Evolutionary conservation across 1,284 basidiomycete species (phyloP).

Genomic region (Apiotrichum akiyoshidainum): DNA sequence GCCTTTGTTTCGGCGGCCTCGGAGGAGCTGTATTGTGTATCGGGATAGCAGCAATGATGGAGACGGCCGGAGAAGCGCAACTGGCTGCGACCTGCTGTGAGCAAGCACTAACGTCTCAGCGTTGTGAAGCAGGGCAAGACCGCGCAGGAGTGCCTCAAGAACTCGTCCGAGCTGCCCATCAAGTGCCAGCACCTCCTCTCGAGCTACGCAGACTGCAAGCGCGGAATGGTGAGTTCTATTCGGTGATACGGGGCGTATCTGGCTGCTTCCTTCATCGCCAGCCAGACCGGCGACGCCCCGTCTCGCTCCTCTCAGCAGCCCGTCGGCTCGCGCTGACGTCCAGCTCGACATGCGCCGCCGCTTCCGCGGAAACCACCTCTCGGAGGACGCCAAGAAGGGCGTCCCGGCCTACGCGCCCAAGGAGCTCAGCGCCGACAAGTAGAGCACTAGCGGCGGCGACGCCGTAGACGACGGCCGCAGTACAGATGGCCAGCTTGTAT

Average conservation of each 20-base stretch:
- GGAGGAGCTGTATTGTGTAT: too few relatives aligned
- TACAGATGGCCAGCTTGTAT: neutral
- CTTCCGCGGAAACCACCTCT: conserved; percentile 48
- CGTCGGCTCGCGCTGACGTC: conserved; percentile 2
- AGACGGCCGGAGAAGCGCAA: too few relatives aligned
- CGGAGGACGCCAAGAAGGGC: conserved; percentile 23
- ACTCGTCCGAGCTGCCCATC: conserved; percentile 38
- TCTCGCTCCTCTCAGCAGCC: too few relatives aligned
- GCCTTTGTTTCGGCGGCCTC: too few relatives aligned
- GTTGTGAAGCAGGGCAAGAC: conserved; percentile 44
- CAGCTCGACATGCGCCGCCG: conserved; percentile 51
- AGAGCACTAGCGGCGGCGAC: neutral
- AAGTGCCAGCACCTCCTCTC: conserved; percentile 48
- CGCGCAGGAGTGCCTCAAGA: conserved; percentile 41
- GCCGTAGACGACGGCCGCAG: too few relatives aligned
- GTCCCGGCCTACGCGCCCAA: neutral
- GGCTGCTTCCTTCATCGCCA: too few relatives aligned
- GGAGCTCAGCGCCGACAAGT: neutral
- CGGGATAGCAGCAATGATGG: too few relatives aligned
- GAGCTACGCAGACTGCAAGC: conserved; percentile 48
- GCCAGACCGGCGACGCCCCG: too few relatives aligned
- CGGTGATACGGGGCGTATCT: too few relatives aligned
- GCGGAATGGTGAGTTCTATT: conserved; percentile 43
- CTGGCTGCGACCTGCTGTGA: neutral
- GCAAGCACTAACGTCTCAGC: conserved; percentile 18